phyloP scores from a whole-genome alignment of 208 protist genomes.

The Trypanosoma caninum region DNA sequence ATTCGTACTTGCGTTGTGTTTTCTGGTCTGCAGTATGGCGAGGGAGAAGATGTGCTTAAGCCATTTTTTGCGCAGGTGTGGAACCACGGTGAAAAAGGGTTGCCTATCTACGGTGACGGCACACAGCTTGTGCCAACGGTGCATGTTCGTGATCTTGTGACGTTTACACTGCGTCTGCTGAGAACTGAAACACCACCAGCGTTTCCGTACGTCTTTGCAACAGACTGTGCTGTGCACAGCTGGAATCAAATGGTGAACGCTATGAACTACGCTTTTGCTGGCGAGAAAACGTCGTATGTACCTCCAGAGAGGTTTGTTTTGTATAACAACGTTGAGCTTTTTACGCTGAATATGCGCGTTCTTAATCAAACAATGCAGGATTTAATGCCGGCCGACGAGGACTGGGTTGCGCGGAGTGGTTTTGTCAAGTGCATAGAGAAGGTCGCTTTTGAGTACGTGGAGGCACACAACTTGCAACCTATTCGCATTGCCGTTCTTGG shows the following conservation, averaged over 20 bases:
- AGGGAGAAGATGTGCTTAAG: conserved; percentile 85
- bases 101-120: conserved; percentile 90
- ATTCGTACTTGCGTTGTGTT: conserved; percentile 90
- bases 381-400: conserved; percentile 61
- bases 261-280: conserved; percentile 82
- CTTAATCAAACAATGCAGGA: conserved; percentile 62
- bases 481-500: conserved; percentile 85
- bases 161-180: conserved; percentile 67
- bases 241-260: conserved; percentile 66
- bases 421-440: conserved; percentile 62
- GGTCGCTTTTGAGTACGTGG: conserved; percentile 77
- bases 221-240: conserved; percentile 67
- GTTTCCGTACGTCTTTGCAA: conserved; percentile 86
- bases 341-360: conserved; percentile 84
- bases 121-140: conserved; percentile 89
- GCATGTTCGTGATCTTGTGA: conserved; percentile 90
- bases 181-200: conserved; percentile 46
- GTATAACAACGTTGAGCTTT: conserved; percentile 80
- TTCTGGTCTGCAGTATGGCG: conserved; percentile 87
- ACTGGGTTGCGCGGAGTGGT: conserved; percentile 78
- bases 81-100: conserved; percentile 35
- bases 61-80: conserved; percentile 89
- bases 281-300: conserved; percentile 42
- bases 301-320: conserved; percentile 57
- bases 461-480: conserved; percentile 56